Percentiles rank a stretch among this genome's conserved stretches.
These are phyloP conservation scores for Pseudogymnoascus sp. DNA, from an alignment of 2,329 filamentous ascomycete genomes.

Conservation along the genomic window DNA sequence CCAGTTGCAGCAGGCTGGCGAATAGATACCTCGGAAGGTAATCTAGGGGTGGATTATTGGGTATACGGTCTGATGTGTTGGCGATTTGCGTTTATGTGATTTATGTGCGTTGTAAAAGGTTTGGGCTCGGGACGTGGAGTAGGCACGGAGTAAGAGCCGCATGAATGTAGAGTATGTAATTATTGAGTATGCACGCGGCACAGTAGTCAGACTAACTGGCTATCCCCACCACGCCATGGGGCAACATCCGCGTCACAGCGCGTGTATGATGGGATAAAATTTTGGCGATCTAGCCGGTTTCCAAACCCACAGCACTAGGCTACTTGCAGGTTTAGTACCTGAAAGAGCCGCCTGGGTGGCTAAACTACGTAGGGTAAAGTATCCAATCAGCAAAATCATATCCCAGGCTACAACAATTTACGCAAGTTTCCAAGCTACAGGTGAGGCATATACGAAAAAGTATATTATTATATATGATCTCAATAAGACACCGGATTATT, in stretches of 20 bases:
- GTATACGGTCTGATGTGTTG: background rate
- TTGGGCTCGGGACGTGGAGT: background rate
- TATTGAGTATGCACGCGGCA: background rate
- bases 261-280: background rate
- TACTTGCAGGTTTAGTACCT: slow-evolving; percentile 1
- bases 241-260: background rate
- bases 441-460: background rate
- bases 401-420: background rate
- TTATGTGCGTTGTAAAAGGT: background rate
- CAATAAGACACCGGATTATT: too few relatives aligned
- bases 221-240: slow-evolving; percentile 1
- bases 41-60: slow-evolving; percentile 3
- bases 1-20: background rate
- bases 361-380: background rate
- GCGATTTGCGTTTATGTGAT: background rate
- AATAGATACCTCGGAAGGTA: background rate
- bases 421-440: background rate
- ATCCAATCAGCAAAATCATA: background rate
- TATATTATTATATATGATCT: too few relatives aligned
- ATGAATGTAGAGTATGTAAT: background rate
- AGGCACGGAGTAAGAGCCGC: background rate
- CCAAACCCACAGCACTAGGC: background rate
- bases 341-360: background rate
- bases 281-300: background rate
- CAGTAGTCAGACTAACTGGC: background rate